Evolutionary conservation across 176 grass and related monocot genomes (phyloP).

Genomic region (Ensete glaucum): DNA sequence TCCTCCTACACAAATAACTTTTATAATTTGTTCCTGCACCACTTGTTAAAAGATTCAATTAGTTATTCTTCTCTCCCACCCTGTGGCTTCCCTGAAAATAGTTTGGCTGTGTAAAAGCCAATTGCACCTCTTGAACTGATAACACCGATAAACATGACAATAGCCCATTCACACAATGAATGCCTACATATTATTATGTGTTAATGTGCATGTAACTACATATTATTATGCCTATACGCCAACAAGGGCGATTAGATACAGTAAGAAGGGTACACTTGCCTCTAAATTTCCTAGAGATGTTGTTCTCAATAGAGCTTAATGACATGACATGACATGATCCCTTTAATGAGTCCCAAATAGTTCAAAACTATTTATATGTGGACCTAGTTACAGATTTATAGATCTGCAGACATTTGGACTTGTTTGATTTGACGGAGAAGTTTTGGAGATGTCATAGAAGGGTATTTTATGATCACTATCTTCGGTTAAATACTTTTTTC

Average conservation of each 20-base stretch:
- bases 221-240: no score
- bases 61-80: neutral
- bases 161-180: neutral
- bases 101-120: neutral
- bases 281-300: no score
- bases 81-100: neutral
- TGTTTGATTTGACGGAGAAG: neutral
- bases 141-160: neutral
- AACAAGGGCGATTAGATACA: no score
- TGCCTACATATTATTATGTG: neutral
- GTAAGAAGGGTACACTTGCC: no score
- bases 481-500: neutral
- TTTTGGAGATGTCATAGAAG: neutral
- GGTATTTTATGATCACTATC: neutral
- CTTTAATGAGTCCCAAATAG: neutral
- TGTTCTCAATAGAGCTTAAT: no score
- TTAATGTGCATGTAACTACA: neutral
- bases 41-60: neutral
- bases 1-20: slow-evolving; percentile 17
- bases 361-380: neutral
- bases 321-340: no score
- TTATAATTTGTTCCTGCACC: slow-evolving; percentile 3
- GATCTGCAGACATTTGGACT: neutral
- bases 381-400: neutral
- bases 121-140: neutral